Evolutionary conservation across 2,329 filamentous ascomycete species (phyloP).

Genomic region (Botrytis tulipae): DNA sequence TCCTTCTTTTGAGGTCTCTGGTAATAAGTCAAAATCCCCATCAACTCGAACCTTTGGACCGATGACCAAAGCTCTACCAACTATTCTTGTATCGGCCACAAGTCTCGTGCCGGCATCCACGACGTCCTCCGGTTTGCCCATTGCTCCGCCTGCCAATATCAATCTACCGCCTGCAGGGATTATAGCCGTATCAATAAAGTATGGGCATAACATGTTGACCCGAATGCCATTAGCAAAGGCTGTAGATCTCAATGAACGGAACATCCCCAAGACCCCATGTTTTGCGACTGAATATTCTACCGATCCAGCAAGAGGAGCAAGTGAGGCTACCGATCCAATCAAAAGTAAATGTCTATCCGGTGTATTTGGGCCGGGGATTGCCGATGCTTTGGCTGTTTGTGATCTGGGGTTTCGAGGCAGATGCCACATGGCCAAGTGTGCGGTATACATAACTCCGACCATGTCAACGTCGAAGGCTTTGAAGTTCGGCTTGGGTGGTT

Average conservation of each 20-base stretch:
- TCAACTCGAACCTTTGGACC: constrained; percentile 54
- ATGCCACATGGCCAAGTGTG: constrained; percentile 61
- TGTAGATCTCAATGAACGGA: constrained; percentile 55
- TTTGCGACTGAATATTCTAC: constrained; percentile 61
- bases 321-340: constrained; percentile 60
- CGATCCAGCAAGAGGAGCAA: constrained; percentile 46
- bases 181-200: constrained; percentile 65
- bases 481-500: constrained; percentile 50
- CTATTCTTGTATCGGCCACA: constrained; percentile 55
- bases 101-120: constrained; percentile 62
- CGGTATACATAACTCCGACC: constrained; percentile 62
- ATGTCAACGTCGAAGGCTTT: constrained; percentile 61
- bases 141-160: constrained; percentile 55
- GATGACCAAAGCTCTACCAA: constrained; percentile 56
- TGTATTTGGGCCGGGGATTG: constrained; percentile 35
- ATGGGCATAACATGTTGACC: constrained; percentile 65
- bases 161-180: constrained; percentile 47
- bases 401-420: constrained; percentile 51
- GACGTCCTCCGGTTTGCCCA: constrained; percentile 56
- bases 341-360: constrained; percentile 61
- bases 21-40: constrained; percentile 38
- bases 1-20: constrained; percentile 25
- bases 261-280: constrained; percentile 65
- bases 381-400: constrained; percentile 36
- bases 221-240: constrained; percentile 52